Conservation (phyloP, 2,329 filamentous ascomycete genomes). For the Ilyonectria sp. region DNA sequence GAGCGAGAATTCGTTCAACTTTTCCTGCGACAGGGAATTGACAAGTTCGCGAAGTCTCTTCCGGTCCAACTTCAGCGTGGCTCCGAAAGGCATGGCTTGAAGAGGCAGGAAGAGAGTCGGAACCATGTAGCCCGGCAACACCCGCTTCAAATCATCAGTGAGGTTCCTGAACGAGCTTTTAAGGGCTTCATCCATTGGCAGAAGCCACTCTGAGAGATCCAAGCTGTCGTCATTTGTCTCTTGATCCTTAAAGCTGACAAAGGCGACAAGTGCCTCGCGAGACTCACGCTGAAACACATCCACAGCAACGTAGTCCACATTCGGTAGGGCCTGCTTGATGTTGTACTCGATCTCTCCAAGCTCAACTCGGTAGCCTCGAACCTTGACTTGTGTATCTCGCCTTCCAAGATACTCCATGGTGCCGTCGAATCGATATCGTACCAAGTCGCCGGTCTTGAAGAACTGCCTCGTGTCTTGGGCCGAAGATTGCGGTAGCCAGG, state of each 20-base stretch:
- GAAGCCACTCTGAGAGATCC: background rate
- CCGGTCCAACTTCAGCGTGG: slow-evolving; percentile 39
- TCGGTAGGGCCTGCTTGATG: slow-evolving; percentile 26
- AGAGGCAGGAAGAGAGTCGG: slow-evolving; percentile 28
- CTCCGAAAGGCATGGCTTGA: slow-evolving; percentile 33
- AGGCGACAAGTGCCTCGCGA: slow-evolving; percentile 19
- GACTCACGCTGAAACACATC: slow-evolving; percentile 17
- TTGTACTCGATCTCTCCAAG: slow-evolving; percentile 47
- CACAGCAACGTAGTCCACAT: slow-evolving; percentile 38
- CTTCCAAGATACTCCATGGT: slow-evolving; percentile 48
- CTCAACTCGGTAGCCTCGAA: slow-evolving; percentile 52
- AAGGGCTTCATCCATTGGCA: background rate
- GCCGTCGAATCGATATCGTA: slow-evolving; percentile 43
- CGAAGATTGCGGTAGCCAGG: background rate
- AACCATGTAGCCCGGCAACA: slow-evolving; percentile 39
- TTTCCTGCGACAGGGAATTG: background rate
- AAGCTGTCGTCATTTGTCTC: background rate
- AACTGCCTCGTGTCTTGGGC: background rate
- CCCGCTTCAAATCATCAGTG: slow-evolving; percentile 11
- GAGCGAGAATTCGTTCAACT: background rate
- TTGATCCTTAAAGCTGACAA: slow-evolving; percentile 8
- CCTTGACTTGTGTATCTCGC: slow-evolving; percentile 49
- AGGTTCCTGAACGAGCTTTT: background rate
- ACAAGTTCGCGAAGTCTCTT: slow-evolving; percentile 14
- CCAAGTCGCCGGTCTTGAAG: slow-evolving; percentile 56